A percentile compares a stretch with the other conserved stretches of the same genome.
phyloP scores from a whole-genome alignment of 2,329 filamentous ascomycete genomes.

The Xylaria sp. region DNA sequence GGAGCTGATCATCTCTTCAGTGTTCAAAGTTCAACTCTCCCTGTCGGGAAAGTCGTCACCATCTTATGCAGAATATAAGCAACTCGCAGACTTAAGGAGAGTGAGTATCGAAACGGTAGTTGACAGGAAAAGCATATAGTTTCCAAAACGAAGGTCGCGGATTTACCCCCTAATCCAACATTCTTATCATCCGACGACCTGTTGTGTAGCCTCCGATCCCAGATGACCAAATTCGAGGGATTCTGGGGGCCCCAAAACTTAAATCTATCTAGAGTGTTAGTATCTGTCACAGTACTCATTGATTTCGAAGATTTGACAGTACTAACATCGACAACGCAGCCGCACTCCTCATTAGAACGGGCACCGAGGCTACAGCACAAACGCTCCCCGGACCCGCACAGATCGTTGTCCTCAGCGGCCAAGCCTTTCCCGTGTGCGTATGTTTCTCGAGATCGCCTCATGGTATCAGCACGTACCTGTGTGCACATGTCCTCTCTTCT shows the following conservation, averaged over 20 bases:
- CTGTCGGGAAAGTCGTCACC: too few species aligned
- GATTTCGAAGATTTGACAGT: not conserved
- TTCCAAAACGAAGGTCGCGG: not conserved
- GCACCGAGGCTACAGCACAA: not conserved
- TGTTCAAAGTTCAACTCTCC: too few species aligned
- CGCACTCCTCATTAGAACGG: not conserved
- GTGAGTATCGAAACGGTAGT: not conserved
- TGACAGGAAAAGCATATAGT: not conserved
- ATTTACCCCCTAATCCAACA: not conserved
- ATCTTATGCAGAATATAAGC: too few species aligned
- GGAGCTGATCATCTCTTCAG: too few species aligned
- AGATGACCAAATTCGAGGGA: not conserved
- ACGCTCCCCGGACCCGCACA: not conserved
- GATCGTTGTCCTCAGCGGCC: not conserved
- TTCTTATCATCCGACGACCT: not conserved
- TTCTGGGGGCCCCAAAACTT: not conserved
- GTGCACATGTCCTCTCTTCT: not conserved
- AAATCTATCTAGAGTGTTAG: not conserved
- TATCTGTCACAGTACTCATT: not conserved
- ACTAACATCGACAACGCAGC: not conserved
- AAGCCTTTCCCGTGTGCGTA: not conserved
- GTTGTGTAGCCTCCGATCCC: not conserved
- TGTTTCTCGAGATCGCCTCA: not conserved
- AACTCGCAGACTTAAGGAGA: too few species aligned
- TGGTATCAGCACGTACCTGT: not conserved